Evolutionary conservation across 1,284 basidiomycete species (phyloP), one percentile per base, ranked within the genome.

Genomic region (Ustilago hordei): DNA sequence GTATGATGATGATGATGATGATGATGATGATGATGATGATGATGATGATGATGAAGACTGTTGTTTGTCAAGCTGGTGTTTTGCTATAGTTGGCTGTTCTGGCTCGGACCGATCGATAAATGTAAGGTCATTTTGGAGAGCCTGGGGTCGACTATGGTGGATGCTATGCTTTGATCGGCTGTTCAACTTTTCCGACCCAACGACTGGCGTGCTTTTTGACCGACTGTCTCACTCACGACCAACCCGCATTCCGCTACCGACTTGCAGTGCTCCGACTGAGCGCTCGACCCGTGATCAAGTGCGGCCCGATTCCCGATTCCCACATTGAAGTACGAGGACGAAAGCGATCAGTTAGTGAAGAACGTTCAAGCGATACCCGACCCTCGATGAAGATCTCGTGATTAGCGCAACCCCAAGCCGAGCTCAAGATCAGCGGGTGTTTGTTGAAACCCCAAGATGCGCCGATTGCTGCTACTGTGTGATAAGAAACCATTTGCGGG

Each of bases 41-140:
- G 19, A 19, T 19, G 19, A 61, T 52, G 38, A 56, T 13, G 53
- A 47, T 57, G 59, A 52, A 61, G 67, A 64, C 48, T 59, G 63
- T 66, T 47, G 56, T 54, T 52, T 43, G 34, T 65, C 69, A 36
- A 35, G 60, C 60, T 48, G 57, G 54, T 57, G 57, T 67, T 45
- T 32, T 35, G 43, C 61, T 50, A 53, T 55, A 38, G 61, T 55
- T 36, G 65, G 55, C 74, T 64, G 69, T 76, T 76, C 74, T 76
- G 74, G 69, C 54, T 76, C 69, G 69, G 74, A 76, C 74, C 74
- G 23, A 28, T 28, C 61, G 48, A 57, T 61, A 1, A 67, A 76
- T 67, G 69, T 43, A 76, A 76, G 74, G 74, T 76, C 74, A 61
- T 47, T 28, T 64, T 76, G 74, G 65, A 76, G 74, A 76, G 74